These are phyloP conservation scores for Sphaerulina populicola DNA, from an alignment of 2,329 filamentous ascomycete genomes.

Conservation along the genomic window DNA sequence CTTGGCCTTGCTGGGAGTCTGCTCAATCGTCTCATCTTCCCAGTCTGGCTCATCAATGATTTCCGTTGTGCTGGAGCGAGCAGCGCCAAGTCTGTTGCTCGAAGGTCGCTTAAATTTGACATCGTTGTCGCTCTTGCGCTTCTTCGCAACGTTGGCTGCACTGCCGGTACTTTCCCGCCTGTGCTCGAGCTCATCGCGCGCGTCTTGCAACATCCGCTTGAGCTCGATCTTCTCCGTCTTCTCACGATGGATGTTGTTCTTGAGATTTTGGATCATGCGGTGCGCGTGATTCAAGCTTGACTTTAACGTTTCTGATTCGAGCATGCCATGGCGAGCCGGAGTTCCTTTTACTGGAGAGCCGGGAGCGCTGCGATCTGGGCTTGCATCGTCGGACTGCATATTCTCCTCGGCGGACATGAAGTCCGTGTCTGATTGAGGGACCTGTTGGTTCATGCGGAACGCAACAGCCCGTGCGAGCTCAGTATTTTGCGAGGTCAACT, in stretches of 20 bases:
- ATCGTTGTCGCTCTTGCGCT: conserved; percentile 51
- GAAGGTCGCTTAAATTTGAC: conserved; percentile 68
- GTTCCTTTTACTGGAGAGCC: conserved; percentile 85
- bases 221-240: conserved; percentile 98
- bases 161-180: conserved; percentile 41
- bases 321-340: conserved; percentile 68
- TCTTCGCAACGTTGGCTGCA: conserved; percentile 45
- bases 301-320: conserved; percentile 94
- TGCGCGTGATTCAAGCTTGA: conserved; percentile 91
- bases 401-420: conserved; percentile 57
- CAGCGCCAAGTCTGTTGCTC: conserved; percentile 62
- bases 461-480: conserved; percentile 81
- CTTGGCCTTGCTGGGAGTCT: conserved; percentile 47
- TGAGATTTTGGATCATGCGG: conserved; percentile 90
- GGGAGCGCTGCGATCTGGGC: conserved; percentile 83
- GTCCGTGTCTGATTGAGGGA: conserved; percentile 28
- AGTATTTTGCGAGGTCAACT: conserved; percentile 79
- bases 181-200: conserved; percentile 78
- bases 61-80: conserved; percentile 67
- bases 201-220: conserved; percentile 88
- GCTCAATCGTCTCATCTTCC: conserved; percentile 68
- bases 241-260: conserved; percentile 90
- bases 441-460: conserved; percentile 48
- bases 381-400: conserved; percentile 46
- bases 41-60: conserved; percentile 72